Evolutionary conservation across 176 grass and related monocot genomes (phyloP), one percentile per base, ranked within the genome.

Genomic region (Carex pumila): DNA sequence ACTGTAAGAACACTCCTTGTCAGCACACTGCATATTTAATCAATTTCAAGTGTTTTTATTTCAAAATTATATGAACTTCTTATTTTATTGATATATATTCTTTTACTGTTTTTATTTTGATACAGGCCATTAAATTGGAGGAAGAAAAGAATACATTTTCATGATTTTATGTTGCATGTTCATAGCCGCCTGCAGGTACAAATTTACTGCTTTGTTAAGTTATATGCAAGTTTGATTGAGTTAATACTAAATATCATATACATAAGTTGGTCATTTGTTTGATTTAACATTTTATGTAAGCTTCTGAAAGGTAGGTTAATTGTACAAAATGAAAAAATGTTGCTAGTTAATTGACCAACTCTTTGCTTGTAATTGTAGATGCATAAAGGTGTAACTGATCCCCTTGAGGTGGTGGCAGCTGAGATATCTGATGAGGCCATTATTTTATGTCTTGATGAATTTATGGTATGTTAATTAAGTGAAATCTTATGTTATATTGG

Each of bases 371-470:
- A 12, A 62, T 25, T 66, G 74, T 81, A 98, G 95, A 98, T 91
- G 95, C 95, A 98, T 89, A 98, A 91, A 93, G 95, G 95, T 69
- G 91, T 95, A 82, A 84, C 89, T 85, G 95, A 98, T 88, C 95
- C 95, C 30, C 95, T 98, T 87, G 95, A 98, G 70, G 88, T 98
- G 18, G 91, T 98, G 80, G 95, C 95, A 74, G 88, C 89, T 83
- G 95, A 98, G 89, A 93, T 98, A 90, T 95, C 95, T 19, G 92
- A 98, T 84, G 95, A 93, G 29, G 89, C 95, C 62, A 89, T 93
- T 84, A 84, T 98, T 85, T 88, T 98, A 77, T 98, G 95, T 83
- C 83, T 98, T 84, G 94, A 97, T 90, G 94, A 97, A 82, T 97
- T 97, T 87, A 97, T 97, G 94, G 94, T 97, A 90, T 85, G 83